phyloP scores from a whole-genome alignment of 495 filamentous ascomycete species.

The Penicillium parvum region DNA sequence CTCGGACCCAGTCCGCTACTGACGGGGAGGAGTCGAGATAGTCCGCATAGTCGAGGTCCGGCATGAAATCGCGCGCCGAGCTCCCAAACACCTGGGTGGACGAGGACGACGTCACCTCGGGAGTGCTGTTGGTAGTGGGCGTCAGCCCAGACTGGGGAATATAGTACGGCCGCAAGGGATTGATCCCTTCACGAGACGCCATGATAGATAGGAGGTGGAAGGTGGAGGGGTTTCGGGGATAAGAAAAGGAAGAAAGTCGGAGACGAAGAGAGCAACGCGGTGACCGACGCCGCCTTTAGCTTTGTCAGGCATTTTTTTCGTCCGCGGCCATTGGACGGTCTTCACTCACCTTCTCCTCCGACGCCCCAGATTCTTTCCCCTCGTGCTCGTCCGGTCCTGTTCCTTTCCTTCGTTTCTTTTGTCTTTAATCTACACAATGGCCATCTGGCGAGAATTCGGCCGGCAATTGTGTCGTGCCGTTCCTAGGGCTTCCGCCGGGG shows the following conservation, averaged over 20 bases:
- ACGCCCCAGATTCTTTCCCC: slow-evolving; percentile 14
- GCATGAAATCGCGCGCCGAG: slow-evolving; percentile 77
- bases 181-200: slow-evolving; percentile 58
- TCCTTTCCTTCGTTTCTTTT: slow-evolving; percentile 3
- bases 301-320: slow-evolving; percentile 27
- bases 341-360: slow-evolving; percentile 12
- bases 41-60: slow-evolving; percentile 84
- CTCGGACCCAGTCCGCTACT: slow-evolving; percentile 63
- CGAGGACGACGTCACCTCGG: slow-evolving; percentile 43
- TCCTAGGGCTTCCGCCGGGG: slow-evolving; percentile 23
- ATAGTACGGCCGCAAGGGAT: slow-evolving; percentile 94
- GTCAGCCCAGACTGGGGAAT: slow-evolving; percentile 62
- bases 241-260: slow-evolving; percentile 21
- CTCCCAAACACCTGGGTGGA: slow-evolving; percentile 54
- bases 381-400: slow-evolving; percentile 3
- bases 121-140: slow-evolving; percentile 28
- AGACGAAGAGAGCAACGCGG: slow-evolving; percentile 15
- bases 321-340: slow-evolving; percentile 24
- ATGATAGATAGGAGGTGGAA: slow-evolving; percentile 27
- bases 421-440: slow-evolving; percentile 25
- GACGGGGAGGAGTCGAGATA: slow-evolving; percentile 78
- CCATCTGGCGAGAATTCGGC: slow-evolving; percentile 36
- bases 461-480: slow-evolving; percentile 34
- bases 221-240: slow-evolving; percentile 10
- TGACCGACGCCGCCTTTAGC: slow-evolving; percentile 18